These are phyloP conservation scores for Podospora sp. DNA, from an alignment of 495 filamentous ascomycete genomes.

Conservation along the genomic window DNA sequence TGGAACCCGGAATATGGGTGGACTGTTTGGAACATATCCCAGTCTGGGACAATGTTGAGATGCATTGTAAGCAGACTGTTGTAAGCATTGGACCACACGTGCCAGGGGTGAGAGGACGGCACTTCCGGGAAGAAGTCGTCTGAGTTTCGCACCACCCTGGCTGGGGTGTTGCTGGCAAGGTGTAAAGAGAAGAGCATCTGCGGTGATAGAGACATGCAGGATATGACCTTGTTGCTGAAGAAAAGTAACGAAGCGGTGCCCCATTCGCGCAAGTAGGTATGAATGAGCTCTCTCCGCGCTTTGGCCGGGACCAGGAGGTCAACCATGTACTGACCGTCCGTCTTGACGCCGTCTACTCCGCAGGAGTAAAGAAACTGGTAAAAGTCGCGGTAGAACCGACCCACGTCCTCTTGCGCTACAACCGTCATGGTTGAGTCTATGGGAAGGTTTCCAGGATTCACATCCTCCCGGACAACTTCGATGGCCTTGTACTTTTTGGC, in stretches of 20 bases:
- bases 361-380: constrained; percentile 71
- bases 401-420: constrained; percentile 70
- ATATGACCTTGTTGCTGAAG: constrained; percentile 77
- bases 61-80: constrained; percentile 78
- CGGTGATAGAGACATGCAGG: constrained; percentile 89
- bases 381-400: constrained; percentile 85
- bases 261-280: constrained; percentile 86
- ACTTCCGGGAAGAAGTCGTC: constrained; percentile 93
- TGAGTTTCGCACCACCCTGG: constrained; percentile 77
- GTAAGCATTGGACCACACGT: constrained; percentile 91
- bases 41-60: constrained; percentile 69
- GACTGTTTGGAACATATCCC: constrained; percentile 98
- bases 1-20: constrained; percentile 81
- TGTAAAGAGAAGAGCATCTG: constrained; percentile 83
- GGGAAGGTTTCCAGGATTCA: constrained; percentile 53
- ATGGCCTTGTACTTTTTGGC: constrained; percentile 78
- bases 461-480: constrained; percentile 56
- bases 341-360: constrained; percentile 84
- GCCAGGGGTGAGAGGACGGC: constrained; percentile 81
- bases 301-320: constrained; percentile 71
- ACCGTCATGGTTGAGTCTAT: constrained; percentile 69
- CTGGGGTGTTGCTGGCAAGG: constrained; percentile 69
- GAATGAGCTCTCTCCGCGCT: constrained; percentile 67
- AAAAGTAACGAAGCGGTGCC: constrained; percentile 71
- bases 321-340: constrained; percentile 85